Evolutionary conservation across 2,329 filamentous ascomycete genomes (phyloP).

Genomic region (Lasiodiplodia gonubiensis): DNA sequence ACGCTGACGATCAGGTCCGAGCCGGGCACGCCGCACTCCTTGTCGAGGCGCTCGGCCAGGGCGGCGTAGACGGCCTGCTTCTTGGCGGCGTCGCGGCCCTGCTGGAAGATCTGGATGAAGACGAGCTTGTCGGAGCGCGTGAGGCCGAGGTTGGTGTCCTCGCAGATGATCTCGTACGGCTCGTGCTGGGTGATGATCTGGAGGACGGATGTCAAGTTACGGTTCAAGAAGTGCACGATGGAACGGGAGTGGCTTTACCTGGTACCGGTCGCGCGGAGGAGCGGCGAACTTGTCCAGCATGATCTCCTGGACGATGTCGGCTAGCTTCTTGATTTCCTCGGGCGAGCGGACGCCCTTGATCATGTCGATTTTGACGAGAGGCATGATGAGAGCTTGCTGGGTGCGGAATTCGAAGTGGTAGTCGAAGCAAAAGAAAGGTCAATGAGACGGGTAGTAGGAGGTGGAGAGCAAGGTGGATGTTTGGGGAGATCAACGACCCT

Average conservation of each 20-base stretch:
- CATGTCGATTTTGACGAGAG: conserved; percentile 42
- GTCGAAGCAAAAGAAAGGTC: neutral
- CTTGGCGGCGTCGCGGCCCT: conserved; percentile 36
- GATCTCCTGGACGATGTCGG: conserved; percentile 39
- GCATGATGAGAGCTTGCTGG: conserved; percentile 30
- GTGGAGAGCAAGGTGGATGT: neutral
- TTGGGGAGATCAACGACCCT: neutral
- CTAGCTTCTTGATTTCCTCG: conserved; percentile 37
- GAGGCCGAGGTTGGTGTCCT: conserved; percentile 40
- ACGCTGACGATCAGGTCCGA: conserved; percentile 39
- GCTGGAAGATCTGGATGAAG: conserved; percentile 43
- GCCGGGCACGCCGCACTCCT: conserved; percentile 34
- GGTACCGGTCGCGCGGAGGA: conserved; percentile 38
- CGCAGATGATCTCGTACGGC: conserved; percentile 40
- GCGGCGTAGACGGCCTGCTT: conserved; percentile 37
- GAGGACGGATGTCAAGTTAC: too few species aligned
- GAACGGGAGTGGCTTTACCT: conserved; percentile 25
- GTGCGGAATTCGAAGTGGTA: neutral
- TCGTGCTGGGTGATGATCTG: conserved; percentile 42
- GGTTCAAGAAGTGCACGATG: neutral
- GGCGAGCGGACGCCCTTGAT: conserved; percentile 36
- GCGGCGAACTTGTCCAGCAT: conserved; percentile 39
- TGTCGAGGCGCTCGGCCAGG: conserved; percentile 35
- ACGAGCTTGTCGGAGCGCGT: conserved; percentile 37
- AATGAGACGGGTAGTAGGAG: neutral